Evolutionary conservation across 2,329 filamentous ascomycete genomes (phyloP).

Genomic region (Cryphonectria radicalis): DNA sequence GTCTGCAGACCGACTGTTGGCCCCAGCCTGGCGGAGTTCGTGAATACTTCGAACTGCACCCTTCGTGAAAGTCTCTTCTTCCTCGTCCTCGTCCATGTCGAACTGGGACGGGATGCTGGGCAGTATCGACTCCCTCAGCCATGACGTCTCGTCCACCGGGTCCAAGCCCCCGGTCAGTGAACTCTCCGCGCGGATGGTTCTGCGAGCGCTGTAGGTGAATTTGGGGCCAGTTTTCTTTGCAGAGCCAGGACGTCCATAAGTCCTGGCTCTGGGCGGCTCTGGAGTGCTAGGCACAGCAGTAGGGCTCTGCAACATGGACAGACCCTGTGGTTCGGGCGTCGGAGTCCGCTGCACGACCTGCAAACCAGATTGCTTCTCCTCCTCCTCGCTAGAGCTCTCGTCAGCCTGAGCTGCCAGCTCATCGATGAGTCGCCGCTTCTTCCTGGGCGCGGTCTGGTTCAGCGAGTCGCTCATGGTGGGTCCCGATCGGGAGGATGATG

Average conservation of each 20-base stretch:
- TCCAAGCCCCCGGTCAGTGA: slow-evolving; percentile 21
- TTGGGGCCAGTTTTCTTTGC: slow-evolving; percentile 41
- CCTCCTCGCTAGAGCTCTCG: slow-evolving; percentile 39
- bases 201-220: slow-evolving; percentile 45
- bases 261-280: slow-evolving; percentile 29
- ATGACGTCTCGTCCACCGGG: slow-evolving; percentile 30
- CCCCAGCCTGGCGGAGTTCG: slow-evolving; percentile 67
- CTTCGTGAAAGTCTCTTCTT: slow-evolving; percentile 46
- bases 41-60: slow-evolving; percentile 66
- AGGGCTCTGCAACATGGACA: slow-evolving; percentile 18
- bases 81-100: slow-evolving; percentile 47
- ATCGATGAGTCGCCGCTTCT: slow-evolving; percentile 46
- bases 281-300: slow-evolving; percentile 34
- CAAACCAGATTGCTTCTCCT: slow-evolving; percentile 21
- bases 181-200: slow-evolving; percentile 40
- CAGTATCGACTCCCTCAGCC: slow-evolving; percentile 34
- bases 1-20: slow-evolving; percentile 68
- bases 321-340: slow-evolving; percentile 26
- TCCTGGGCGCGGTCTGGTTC: slow-evolving; percentile 22
- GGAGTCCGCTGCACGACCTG: slow-evolving; percentile 27
- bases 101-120: slow-evolving; percentile 36
- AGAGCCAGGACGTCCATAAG: slow-evolving; percentile 32
- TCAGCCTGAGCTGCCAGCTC: slow-evolving; percentile 46
- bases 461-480: slow-evolving; percentile 21
- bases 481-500: slow-evolving; percentile 19